These are phyloP conservation scores for Durio zibethinus DNA, from an alignment of 345 rosid genomes.

Conservation along the genomic window DNA sequence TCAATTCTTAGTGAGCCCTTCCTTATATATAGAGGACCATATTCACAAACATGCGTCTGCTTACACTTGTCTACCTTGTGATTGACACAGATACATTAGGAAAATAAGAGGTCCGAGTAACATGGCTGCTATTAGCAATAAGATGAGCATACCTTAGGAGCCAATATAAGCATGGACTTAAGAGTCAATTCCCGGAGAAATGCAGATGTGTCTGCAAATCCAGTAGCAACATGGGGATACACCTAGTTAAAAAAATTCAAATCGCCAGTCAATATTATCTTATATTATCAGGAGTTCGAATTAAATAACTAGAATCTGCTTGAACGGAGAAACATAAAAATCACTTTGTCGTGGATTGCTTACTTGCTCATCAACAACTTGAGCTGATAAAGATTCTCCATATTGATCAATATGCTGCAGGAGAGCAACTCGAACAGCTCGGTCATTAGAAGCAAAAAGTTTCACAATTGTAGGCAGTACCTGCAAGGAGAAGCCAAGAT, in stretches of 20 bases:
- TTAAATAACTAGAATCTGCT: slow-evolving; percentile 9
- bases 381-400: slow-evolving; percentile 84
- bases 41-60: background rate
- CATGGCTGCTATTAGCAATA: background rate
- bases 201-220: slow-evolving; percentile 89
- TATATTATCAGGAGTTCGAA: slow-evolving; percentile 5
- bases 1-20: background rate
- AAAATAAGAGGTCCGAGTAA: background rate
- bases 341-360: slow-evolving; percentile 17
- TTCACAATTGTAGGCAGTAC: slow-evolving; percentile 83
- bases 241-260: slow-evolving; percentile 47
- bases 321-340: background rate
- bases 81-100: background rate
- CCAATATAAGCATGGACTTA: slow-evolving; percentile 92
- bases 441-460: slow-evolving; percentile 89
- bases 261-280: background rate
- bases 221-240: slow-evolving; percentile 88
- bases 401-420: slow-evolving; percentile 95
- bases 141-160: slow-evolving; percentile 64
- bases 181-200: slow-evolving; percentile 97
- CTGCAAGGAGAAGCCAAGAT: slow-evolving; percentile 39
- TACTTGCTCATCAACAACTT: slow-evolving; percentile 97
- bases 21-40: background rate
- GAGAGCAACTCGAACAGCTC: slow-evolving; percentile 89
- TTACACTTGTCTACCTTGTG: background rate